Evolutionary conservation across 78 protist species (phyloP).

Genomic region (Dictyostelium intermedium): DNA sequence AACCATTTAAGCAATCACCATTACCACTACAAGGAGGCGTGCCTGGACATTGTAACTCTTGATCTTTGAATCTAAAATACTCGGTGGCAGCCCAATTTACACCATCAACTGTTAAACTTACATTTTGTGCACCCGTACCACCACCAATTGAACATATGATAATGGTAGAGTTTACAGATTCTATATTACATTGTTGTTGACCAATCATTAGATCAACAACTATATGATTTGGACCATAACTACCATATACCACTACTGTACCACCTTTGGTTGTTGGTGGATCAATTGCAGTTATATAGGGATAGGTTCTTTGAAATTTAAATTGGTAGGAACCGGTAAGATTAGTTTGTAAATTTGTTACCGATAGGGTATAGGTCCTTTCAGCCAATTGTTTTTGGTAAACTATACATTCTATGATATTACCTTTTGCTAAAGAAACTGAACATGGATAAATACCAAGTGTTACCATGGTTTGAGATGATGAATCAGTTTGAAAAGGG

Average conservation of each 20-base stretch:
- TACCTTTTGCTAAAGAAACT: not conserved
- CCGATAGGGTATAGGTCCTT: not conserved
- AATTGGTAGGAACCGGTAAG: not conserved
- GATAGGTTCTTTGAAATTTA: not conserved
- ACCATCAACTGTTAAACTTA: not conserved
- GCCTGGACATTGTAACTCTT: not conserved
- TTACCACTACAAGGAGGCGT: not conserved
- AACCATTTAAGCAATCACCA: not conserved
- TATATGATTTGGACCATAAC: not conserved
- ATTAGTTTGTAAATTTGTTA: not conserved
- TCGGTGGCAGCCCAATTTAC: not conserved
- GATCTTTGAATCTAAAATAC: not conserved
- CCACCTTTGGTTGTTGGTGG: constrained; percentile 1
- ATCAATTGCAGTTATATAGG: not conserved
- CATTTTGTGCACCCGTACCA: not conserved
- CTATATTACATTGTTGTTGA: not conserved
- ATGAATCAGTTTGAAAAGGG: not conserved
- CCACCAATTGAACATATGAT: not conserved
- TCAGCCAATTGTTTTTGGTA: not conserved
- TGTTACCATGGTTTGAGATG: not conserved
- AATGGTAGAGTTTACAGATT: not conserved
- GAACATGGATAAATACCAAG: not conserved
- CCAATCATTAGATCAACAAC: not conserved
- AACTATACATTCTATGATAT: not conserved
- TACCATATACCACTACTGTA: not conserved